These are phyloP conservation scores for Zygosaccharomyces pseudobailii DNA, from an alignment of 1,139 yeast species.

Conservation along the genomic window DNA sequence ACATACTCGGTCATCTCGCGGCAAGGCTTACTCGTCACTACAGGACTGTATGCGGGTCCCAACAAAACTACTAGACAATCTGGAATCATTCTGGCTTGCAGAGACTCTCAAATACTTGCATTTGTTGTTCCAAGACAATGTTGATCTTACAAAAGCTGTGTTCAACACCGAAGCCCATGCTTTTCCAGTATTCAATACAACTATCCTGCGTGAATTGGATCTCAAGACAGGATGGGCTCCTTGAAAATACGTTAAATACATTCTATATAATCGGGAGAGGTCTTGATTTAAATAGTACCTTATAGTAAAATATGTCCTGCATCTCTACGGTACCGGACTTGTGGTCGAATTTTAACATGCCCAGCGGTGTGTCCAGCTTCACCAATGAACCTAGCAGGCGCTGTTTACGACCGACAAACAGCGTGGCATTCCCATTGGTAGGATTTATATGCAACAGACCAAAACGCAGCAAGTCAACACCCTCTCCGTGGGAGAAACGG, in stretches of 20 bases:
- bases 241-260: not conserved
- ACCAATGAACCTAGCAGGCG: conserved; percentile 56
- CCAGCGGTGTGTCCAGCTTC: conserved; percentile 56
- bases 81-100: conserved; percentile 93
- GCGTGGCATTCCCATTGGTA: conserved; percentile 45
- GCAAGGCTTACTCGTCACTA: conserved; percentile 56
- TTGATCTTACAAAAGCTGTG: conserved; percentile 60
- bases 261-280: conserved; percentile 69
- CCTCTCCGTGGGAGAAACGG: conserved; percentile 34
- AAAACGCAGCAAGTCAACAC: conserved; percentile 45
- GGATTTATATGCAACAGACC: conserved; percentile 55
- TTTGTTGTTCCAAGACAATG: conserved; percentile 69
- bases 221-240: conserved; percentile 27
- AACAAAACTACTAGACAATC: conserved; percentile 59
- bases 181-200: conserved; percentile 48
- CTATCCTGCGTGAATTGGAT: conserved; percentile 11
- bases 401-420: conserved; percentile 63
- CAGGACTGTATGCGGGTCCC: conserved; percentile 54
- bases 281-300: conserved; percentile 56
- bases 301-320: conserved; percentile 54
- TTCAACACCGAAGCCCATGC: conserved; percentile 95
- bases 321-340: conserved; percentile 39
- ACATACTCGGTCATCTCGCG: conserved; percentile 43
- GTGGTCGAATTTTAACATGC: conserved; percentile 46
- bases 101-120: conserved; percentile 89